These are phyloP conservation scores for Fusarium verrucosum DNA, from an alignment of 2,329 filamentous ascomycete species.

Conservation along the genomic window DNA sequence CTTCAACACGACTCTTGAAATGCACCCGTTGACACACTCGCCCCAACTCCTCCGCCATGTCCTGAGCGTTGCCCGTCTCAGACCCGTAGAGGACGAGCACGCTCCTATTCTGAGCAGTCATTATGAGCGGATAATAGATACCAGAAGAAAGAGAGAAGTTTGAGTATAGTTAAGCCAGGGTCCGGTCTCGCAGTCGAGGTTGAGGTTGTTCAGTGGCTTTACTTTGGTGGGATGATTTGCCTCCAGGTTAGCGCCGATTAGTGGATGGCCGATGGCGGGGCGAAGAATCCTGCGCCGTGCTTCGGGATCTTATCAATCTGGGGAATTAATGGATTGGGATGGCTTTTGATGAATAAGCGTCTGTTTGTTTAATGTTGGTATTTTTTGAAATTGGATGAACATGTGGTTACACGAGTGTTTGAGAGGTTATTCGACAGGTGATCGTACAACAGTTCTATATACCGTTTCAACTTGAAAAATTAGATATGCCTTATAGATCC, in stretches of 20 bases:
- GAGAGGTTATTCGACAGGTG: not conserved
- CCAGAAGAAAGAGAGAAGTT: not conserved
- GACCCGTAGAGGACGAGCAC: conserved; percentile 87
- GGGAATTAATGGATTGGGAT: not conserved
- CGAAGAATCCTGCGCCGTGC: conserved; percentile 14
- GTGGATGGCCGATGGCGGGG: conserved; percentile 38
- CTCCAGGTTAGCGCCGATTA: conserved; percentile 33
- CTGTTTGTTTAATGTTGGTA: not conserved
- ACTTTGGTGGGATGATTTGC: conserved; percentile 16
- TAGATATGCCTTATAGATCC: too few species aligned
- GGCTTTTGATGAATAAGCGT: conserved; percentile 18
- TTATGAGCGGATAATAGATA: conserved; percentile 16
- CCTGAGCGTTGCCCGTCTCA: conserved; percentile 93
- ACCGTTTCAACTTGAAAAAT: too few species aligned
- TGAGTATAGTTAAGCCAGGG: not conserved
- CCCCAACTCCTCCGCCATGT: conserved; percentile 86
- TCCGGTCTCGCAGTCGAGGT: conserved; percentile 13
- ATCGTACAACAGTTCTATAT: not conserved
- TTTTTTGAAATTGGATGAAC: not conserved
- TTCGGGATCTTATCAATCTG: conserved; percentile 39
- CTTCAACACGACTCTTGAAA: conserved; percentile 78
- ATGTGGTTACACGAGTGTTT: not conserved
- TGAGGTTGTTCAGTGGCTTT: conserved; percentile 10
- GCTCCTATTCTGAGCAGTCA: conserved; percentile 49
- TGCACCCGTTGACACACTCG: conserved; percentile 78